Evolutionary conservation across 2,329 filamentous ascomycete genomes (phyloP).

Genomic region (Claviceps lovelessii): DNA sequence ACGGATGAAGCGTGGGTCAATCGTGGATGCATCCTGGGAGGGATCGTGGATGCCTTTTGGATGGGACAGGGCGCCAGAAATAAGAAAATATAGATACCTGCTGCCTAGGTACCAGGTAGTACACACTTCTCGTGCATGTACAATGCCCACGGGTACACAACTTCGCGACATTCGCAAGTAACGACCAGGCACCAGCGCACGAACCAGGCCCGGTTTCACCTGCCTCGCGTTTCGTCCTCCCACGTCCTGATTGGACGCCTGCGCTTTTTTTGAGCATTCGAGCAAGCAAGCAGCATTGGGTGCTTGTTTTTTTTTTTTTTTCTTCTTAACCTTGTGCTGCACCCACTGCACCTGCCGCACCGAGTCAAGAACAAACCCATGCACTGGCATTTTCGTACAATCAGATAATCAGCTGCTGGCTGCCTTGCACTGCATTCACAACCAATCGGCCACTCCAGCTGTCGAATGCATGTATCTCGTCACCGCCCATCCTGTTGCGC

Average conservation of each 20-base stretch:
- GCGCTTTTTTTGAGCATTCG: background rate
- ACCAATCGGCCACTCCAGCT: background rate
- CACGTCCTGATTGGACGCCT: conserved; percentile 1
- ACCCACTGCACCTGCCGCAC: no score
- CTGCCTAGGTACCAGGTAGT: no score
- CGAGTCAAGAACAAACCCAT: no score
- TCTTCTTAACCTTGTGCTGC: background rate
- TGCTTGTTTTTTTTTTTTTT: background rate
- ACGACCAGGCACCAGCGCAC: background rate
- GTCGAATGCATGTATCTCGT: background rate
- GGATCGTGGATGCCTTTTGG: no score
- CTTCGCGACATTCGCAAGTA: no score
- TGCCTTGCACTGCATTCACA: background rate
- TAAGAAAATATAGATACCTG: background rate
- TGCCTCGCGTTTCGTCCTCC: background rate
- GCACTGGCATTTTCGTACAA: no score
- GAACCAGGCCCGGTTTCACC: background rate
- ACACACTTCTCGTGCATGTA: background rate
- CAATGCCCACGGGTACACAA: background rate
- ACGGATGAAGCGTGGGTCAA: no score
- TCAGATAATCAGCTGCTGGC: background rate
- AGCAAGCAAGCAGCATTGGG: background rate
- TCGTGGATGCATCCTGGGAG: no score
- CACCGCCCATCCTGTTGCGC: background rate
- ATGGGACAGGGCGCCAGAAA: background rate